These are phyloP conservation scores for Handroanthus guayacan DNA, from an alignment of 257 asterid species.

Conservation along the genomic window DNA sequence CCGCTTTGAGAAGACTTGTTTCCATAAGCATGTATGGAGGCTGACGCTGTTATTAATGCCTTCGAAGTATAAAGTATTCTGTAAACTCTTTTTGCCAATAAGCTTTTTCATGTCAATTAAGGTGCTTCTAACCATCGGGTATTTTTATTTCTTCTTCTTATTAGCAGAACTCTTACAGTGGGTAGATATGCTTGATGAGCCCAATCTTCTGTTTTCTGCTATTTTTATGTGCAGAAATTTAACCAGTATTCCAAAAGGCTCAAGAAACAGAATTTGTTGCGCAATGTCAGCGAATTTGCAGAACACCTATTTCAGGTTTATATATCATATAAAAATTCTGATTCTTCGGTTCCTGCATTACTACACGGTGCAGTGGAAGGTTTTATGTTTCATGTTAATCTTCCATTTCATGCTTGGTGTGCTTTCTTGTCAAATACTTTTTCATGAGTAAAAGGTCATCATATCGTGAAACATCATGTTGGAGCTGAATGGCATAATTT, in stretches of 20 bases:
- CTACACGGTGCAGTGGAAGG: neutral
- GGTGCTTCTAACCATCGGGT: neutral
- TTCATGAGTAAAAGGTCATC: neutral
- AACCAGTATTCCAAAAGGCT: conserved; percentile 57
- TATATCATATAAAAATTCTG: conserved; percentile 15
- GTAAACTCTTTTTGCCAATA: no score
- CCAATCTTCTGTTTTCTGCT: conserved; percentile 24
- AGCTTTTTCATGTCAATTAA: neutral
- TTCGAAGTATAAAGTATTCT: neutral
- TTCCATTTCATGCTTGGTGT: neutral
- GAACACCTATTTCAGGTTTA: conserved; percentile 79
- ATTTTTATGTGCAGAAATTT: conserved; percentile 53
- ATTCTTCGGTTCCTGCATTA: neutral
- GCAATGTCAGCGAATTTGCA: conserved; percentile 69
- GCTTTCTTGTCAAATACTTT: neutral
- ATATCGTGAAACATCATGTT: neutral
- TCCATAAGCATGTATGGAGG: neutral
- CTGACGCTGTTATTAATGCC: conserved; percentile 2
- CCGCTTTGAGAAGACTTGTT: no score
- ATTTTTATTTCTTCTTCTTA: conserved; percentile 13
- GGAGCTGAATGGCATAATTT: neutral
- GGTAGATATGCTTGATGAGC: conserved; percentile 10
- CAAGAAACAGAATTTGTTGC: conserved; percentile 60
- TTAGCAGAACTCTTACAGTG: conserved; percentile 19
- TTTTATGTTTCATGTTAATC: neutral